phyloP scores from a whole-genome alignment of 1,284 basidiomycete species.

The Stereum hirsutum region DNA sequence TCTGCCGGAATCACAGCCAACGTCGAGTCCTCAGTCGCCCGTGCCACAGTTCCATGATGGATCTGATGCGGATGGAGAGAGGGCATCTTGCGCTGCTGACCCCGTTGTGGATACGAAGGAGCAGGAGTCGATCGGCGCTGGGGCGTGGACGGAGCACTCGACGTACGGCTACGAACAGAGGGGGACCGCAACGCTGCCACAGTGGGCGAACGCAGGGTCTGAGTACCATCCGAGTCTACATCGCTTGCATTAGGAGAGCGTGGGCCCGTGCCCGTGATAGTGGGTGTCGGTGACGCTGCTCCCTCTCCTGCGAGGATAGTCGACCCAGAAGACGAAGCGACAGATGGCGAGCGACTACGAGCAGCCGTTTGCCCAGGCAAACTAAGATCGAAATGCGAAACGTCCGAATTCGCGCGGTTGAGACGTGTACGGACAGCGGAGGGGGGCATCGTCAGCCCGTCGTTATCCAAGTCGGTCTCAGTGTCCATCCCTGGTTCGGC shows the following conservation, averaged over 20 bases:
- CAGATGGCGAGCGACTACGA: slow-evolving; percentile 28
- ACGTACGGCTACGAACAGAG: slow-evolving; percentile 10
- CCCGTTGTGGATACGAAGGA: slow-evolving; percentile 7
- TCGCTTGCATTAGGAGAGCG: slow-evolving; percentile 20
- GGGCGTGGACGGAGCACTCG: not conserved
- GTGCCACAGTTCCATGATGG: slow-evolving; percentile 69
- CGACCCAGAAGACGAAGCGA: slow-evolving; percentile 59
- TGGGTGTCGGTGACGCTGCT: too few species aligned
- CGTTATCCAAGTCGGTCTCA: slow-evolving; percentile 10
- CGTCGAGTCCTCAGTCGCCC: slow-evolving; percentile 91
- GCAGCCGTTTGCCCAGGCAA: slow-evolving; percentile 13
- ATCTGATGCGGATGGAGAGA: slow-evolving; percentile 14
- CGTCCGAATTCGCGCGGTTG: slow-evolving; percentile 45
- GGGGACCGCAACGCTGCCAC: slow-evolving; percentile 14
- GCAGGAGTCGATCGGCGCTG: slow-evolving; percentile 1
- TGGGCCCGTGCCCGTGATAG: too few species aligned
- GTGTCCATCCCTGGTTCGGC: slow-evolving; percentile 34
- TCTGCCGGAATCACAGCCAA: slow-evolving; percentile 98
- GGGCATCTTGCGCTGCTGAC: slow-evolving; percentile 7
- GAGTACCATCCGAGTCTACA: too few species aligned
- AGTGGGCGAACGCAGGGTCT: too few species aligned
- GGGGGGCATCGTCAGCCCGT: slow-evolving; percentile 14
- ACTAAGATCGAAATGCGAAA: slow-evolving; percentile 50
- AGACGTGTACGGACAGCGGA: slow-evolving; percentile 11
- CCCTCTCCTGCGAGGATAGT: slow-evolving; percentile 49